Conservation (phyloP, 495 filamentous ascomycete genomes). For the Ramalina intermedia region DNA sequence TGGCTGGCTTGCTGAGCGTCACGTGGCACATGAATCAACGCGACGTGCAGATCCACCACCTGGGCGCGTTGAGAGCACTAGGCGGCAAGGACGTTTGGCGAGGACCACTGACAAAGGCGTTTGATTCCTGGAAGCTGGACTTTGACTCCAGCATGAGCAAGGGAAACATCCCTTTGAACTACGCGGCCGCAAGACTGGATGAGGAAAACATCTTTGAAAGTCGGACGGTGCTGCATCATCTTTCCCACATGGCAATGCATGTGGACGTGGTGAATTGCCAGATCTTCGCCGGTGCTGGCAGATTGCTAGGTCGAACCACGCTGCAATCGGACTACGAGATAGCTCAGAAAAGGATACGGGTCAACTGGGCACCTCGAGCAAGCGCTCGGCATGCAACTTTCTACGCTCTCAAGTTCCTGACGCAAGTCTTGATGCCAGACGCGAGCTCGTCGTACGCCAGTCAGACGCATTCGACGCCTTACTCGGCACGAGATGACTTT, state of each 20-base stretch:
- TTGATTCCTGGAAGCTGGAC: conserved; percentile 89
- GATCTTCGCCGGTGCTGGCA: conserved; percentile 77
- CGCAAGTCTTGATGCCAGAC: conserved; percentile 56
- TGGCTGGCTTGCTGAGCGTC: conserved; percentile 86
- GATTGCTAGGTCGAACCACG: conserved; percentile 76
- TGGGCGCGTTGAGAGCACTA: conserved; percentile 63
- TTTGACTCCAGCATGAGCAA: conserved; percentile 69
- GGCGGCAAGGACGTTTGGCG: conserved; percentile 91
- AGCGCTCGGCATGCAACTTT: conserved; percentile 87
- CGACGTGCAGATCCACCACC: conserved; percentile 83
- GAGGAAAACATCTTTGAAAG: conserved; percentile 74
- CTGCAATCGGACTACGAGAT: conserved; percentile 65
- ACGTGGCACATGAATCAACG: conserved; percentile 98
- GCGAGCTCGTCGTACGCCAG: conserved; percentile 19
- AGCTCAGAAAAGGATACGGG: conserved; percentile 73
- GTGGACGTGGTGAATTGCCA: conserved; percentile 97
- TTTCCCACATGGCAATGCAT: conserved; percentile 97
- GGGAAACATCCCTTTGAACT: conserved; percentile 25
- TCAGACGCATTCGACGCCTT: conserved; percentile 24
- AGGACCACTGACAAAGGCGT: conserved; percentile 70
- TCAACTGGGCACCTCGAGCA: conserved; percentile 81
- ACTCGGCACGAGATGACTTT: conserved; percentile 78
- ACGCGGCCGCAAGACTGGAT: conserved; percentile 32
- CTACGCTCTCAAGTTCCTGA: conserved; percentile 80
- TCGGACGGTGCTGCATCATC: conserved; percentile 74